Percentiles rank a stretch among this genome's conserved stretches.
Evolutionary conservation across 2,329 filamentous ascomycete genomes (phyloP).

Genomic region (Lithohypha guttulata): DNA sequence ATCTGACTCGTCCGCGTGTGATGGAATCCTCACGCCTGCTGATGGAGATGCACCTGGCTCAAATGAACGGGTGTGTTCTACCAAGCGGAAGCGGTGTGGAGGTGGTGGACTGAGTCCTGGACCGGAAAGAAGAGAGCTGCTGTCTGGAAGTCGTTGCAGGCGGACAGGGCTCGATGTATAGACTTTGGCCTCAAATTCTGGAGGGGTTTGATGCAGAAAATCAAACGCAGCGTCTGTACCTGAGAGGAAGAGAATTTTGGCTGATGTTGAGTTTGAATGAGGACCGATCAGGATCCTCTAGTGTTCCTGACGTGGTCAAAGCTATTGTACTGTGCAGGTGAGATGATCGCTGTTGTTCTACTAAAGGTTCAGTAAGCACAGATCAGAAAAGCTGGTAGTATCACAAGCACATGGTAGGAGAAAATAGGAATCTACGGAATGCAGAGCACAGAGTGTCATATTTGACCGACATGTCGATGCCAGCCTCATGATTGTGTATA

Average conservation of each 20-base stretch:
- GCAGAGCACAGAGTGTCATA: constrained; percentile 3
- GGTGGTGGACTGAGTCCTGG: constrained; percentile 20
- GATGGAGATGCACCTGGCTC: not conserved
- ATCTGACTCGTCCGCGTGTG: not conserved
- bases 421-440: not conserved
- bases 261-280: constrained; percentile 3
- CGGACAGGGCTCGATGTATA: constrained; percentile 16
- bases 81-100: constrained; percentile 17
- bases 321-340: not conserved
- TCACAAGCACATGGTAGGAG: not conserved
- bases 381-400: not conserved
- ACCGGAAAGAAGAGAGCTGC: constrained; percentile 16
- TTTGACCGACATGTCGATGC: not conserved
- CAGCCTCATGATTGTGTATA: constrained; percentile 4
- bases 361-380: not conserved
- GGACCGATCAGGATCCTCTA: constrained; percentile 5
- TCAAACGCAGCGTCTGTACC: constrained; percentile 12
- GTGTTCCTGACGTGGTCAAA: not conserved
- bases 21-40: constrained; percentile 1
- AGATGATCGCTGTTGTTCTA: not conserved
- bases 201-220: constrained; percentile 12
- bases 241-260: constrained; percentile 17
- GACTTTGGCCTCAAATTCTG: constrained; percentile 11
- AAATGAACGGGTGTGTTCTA: constrained; percentile 7
- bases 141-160: constrained; percentile 17